Base-by-base conservation (phyloP, 345 rosid species). In the Eucalyptus viminalis region DNA sequence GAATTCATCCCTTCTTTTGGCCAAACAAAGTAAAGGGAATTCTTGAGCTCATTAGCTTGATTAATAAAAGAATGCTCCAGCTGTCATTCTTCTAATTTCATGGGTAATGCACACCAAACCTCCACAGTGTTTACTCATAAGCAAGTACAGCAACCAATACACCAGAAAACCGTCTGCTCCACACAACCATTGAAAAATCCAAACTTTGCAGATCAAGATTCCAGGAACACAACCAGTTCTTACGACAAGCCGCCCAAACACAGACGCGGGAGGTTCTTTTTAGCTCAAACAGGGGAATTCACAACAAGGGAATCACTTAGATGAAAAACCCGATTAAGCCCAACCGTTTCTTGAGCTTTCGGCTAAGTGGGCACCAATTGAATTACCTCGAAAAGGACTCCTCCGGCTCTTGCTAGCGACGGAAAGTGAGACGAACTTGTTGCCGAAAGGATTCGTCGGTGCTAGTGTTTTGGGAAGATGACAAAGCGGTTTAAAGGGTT, bases 371-470 rank as follows among this genome's bases (percentile, higher is more conserved):
- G 45, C 40, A 29, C 27, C 13, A 50, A 92, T 89, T 88, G 53
- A 90, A 58, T 83, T 83, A 97, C 98, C 99, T 93, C 91, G 93
- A 80, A 95, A 90, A 34, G 93, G 86, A 89, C 44, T 92, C 83
- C 90, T 88, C 67, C 53, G 87, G 88, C 93, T 93, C 86, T 87
- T 93, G 4, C 67, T 93, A 14, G 90, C 91, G 91, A 92, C 51
- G 81, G 96, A 91, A 54, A 92, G 83, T 9, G 95, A 89, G 54
- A 91, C 56, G 87, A 88, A 80, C 76, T 60, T 88, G 88, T 93
- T 89, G 85, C 91, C 90, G 67, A 88, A 86, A 7, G 88, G 93
- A 76, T 19, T 76, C 56, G 90, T 87, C 11, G 14, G 51, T 87
- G 67, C 88, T 86, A 90, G 60, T 56, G 60, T 88, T 90, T 91